Evolutionary conservation across 2,329 filamentous ascomycete species (phyloP), one percentile per base, ranked within the genome.

Genomic region (Parastagonospora nodorum): DNA sequence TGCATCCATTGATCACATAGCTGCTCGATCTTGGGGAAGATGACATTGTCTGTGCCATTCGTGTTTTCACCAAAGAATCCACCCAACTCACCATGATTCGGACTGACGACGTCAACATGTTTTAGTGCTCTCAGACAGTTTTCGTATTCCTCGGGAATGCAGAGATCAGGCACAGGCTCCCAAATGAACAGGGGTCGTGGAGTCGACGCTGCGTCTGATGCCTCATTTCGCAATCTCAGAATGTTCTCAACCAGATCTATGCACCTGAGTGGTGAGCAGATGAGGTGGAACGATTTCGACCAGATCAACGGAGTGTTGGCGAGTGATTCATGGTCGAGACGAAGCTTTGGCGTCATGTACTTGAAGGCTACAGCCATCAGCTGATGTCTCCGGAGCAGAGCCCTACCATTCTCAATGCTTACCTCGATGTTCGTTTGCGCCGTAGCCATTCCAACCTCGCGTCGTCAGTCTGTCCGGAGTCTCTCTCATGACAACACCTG

Each of bases 91-190:
- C 87, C 78, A 69, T 96, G 90, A 68, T 99, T 99, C 1, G 94
- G 94, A 57, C 84, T 87, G 44, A 88, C 77, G 11, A 88, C 77
- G 57, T 88, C 80, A 19, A 88, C 79, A 36, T 77, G 68, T 46
- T 74, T 74, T 32, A 83, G 74, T 5, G 84, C 83, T 48, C 77
- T 71, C 15, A 81, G 69, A 48, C 84, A 83, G 15, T 78, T 80
- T 0, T 77, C 68, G 15, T 83, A 71, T 55, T 87, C 80, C 30
- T 86, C 84, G 0, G 90, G 86, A 0, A 83, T 87, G 72, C 92
- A 97, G 1, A 90, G 81, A 73, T 97, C 91, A 1, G 94, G 94
- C 1, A 97, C 89, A 1, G 94, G 94, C 71, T 99, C 94, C 93
- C 93, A 99, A 45, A 97, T 84, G 70, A 97, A 90, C 6, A 92